Conservation (phyloP, 129 eudicot genomes). For the Smallanthus sonchifolius region DNA sequence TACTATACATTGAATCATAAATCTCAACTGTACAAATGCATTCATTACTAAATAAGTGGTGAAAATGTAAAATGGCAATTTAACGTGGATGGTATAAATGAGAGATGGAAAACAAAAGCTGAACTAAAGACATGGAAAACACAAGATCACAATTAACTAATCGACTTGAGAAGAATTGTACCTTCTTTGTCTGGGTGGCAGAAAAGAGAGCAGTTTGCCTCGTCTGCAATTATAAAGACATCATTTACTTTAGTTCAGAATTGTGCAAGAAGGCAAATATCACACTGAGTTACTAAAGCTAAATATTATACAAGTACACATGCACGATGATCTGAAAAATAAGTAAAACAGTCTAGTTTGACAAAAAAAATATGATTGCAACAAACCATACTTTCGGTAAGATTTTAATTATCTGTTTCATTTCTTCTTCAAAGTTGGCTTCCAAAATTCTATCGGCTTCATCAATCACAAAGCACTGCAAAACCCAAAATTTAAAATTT, state of each 20-base stretch:
- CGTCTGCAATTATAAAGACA: slow-evolving; percentile 37
- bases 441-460: slow-evolving; percentile 98
- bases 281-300: background rate
- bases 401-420: slow-evolving; percentile 75
- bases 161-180: slow-evolving; percentile 2
- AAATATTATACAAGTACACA: background rate
- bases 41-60: background rate
- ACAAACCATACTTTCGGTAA: slow-evolving; percentile 63
- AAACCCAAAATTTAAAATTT: background rate
- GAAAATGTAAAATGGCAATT: background rate
- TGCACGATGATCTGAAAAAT: background rate
- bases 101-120: background rate
- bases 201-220: slow-evolving; percentile 94
- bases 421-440: slow-evolving; percentile 88
- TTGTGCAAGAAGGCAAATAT: background rate
- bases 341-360: background rate
- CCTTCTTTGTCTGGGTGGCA: slow-evolving; percentile 93
- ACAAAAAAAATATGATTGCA: background rate
- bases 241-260: slow-evolving; percentile 11
- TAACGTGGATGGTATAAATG: background rate
- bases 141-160: background rate
- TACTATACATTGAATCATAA: background rate
- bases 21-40: background rate
- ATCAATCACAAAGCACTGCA: slow-evolving; percentile 84
- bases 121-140: background rate